Evolutionary conservation across 2,329 filamentous ascomycete genomes (phyloP).

Genomic region (Colletotrichum lindemuthianum): DNA sequence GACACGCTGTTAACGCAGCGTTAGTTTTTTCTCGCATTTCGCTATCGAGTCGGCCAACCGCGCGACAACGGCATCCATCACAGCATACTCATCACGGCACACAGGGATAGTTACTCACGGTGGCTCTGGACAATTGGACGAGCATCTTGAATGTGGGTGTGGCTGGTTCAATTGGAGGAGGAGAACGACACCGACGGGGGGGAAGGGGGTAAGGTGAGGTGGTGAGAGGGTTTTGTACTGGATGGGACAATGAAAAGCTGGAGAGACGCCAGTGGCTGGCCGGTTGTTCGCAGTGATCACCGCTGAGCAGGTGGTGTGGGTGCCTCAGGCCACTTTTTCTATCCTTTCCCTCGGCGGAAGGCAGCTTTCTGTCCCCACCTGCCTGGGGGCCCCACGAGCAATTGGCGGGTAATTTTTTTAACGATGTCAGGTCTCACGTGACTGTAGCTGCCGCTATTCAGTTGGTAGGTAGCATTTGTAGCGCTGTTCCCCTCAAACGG

Average conservation of each 20-base stretch:
- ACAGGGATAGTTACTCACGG: constrained; percentile 56
- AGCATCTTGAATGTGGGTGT: constrained; percentile 63
- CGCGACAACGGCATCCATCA: neutral
- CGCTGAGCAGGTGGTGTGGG: constrained; percentile 1
- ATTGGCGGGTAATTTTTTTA: too few relatives aligned
- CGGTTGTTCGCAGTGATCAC: constrained; percentile 31
- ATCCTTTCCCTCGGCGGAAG: constrained; percentile 1
- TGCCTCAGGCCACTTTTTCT: constrained; percentile 29
- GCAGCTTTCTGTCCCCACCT: neutral
- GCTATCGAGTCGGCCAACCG: constrained; percentile 8
- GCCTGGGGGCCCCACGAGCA: neutral
- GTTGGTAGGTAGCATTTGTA: too few relatives aligned
- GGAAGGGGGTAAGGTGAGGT: constrained; percentile 37
- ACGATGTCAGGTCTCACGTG: too few relatives aligned
- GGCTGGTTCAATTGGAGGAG: constrained; percentile 56
- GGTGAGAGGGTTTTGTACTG: constrained; percentile 38
- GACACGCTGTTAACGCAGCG: constrained; percentile 53
- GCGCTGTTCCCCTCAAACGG: too few relatives aligned
- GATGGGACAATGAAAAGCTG: constrained; percentile 37
- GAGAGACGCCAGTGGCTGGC: constrained; percentile 30
- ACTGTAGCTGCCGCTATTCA: too few relatives aligned
- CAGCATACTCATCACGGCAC: constrained; percentile 1
- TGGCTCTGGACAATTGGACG: constrained; percentile 63
- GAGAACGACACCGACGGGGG: constrained; percentile 42
- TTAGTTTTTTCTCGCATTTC: constrained; percentile 26